Evolutionary conservation across 495 filamentous ascomycete species (phyloP).

Genomic region (Talaromyces liani): DNA sequence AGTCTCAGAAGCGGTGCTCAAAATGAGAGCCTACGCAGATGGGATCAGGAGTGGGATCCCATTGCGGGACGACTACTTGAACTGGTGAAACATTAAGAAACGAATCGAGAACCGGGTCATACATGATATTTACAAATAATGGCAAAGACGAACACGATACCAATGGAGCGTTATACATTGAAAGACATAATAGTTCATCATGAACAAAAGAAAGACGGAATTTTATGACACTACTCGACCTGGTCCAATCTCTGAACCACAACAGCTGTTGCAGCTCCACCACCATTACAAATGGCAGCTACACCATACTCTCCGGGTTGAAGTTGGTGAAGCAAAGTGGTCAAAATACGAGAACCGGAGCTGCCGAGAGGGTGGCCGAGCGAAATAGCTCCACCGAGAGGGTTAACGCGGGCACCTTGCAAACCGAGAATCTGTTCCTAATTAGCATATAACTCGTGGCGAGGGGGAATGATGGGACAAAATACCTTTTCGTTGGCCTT

Average conservation of each 20-base stretch:
- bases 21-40: conserved; percentile 68
- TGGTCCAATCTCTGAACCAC: conserved; percentile 82
- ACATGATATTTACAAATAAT: not conserved
- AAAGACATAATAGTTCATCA: not conserved
- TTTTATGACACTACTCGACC: conserved; percentile 32
- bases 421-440: conserved; percentile 63
- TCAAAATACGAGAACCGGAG: conserved; percentile 87
- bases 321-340: conserved; percentile 82
- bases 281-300: conserved; percentile 95
- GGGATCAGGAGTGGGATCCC: conserved; percentile 92
- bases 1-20: conserved; percentile 63
- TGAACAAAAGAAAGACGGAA: not conserved
- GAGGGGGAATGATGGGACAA: not conserved
- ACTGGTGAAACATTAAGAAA: conserved; percentile 21
- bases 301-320: conserved; percentile 89
- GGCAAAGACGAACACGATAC: not conserved
- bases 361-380: conserved; percentile 93
- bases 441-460: conserved; percentile 12
- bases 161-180: not conserved
- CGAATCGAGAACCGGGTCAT: not conserved
- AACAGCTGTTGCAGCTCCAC: conserved; percentile 84
- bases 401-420: conserved; percentile 71
- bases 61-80: conserved; percentile 67
- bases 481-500: conserved; percentile 84
- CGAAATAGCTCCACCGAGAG: conserved; percentile 83